Base-by-base conservation (phyloP, 495 filamentous ascomycete genomes). In the Hypoxylon cercidicola region DNA sequence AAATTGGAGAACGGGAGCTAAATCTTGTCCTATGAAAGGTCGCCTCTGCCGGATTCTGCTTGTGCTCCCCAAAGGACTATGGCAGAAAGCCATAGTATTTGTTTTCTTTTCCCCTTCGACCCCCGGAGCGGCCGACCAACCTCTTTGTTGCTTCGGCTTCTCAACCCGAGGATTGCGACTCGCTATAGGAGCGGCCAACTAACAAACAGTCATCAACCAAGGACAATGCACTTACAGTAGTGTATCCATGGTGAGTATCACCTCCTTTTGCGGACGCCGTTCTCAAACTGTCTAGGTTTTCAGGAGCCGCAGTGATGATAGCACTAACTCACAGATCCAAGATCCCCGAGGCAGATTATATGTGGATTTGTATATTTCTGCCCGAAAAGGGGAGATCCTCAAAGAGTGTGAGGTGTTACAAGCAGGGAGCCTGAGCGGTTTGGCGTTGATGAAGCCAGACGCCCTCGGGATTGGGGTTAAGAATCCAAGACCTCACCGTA, bases 221-320 rank as follows among this genome's bases (percentile, higher is more conserved):
- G 54, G 57, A 58, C 50, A 49, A 43, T 53, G 23, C 20, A 82
- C 90, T 82, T 85, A 93, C 90, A 93, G 80, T 73, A 93, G 78
- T 15, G 90, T 94, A 74, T 94, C 90, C 90, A 94, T 93, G 47
- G 54, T 35, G 55, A 62, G 12, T 28, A 21, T 19, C 21, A 21
- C 54, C 52, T 55, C 48, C 19, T 58, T 45, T n/a, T 23, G 48
- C 39, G 48, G 50, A n/a, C 13, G 41, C 53, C 37, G 34, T 44
- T 60, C 47, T 44, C 48, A n/a, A 43, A 18, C 32, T 57, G 35
- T 56, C 47, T 49, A 40, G 41, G 41, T 37, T 41, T 45, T 47
- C n/a, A 44, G 16, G 34, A 44, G 44, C 43, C 21, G 41, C 40
- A 37, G 49, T 7, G 41, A 47, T 20, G 16, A 20, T 44, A 20